phyloP scores from a whole-genome alignment of 2,329 filamentous ascomycete genomes.

The Claviceps purpurea region DNA sequence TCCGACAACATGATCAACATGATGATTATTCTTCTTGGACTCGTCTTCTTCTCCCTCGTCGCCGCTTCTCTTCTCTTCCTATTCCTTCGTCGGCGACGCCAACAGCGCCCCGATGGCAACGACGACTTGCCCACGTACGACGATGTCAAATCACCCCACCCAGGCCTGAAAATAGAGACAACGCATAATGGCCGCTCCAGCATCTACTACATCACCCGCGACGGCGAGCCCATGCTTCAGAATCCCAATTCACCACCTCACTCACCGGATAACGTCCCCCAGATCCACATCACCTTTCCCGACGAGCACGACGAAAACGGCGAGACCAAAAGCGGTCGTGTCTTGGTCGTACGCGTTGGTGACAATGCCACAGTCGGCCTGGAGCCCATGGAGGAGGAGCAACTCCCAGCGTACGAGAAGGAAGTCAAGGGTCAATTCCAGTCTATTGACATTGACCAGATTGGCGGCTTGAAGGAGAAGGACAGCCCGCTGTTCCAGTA shows the following conservation, averaged over 20 bases:
- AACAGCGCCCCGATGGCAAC: constrained; percentile 29
- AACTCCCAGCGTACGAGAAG: constrained; percentile 80
- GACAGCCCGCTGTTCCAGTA: constrained; percentile 32
- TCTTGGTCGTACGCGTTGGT: constrained; percentile 83
- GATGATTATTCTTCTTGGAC: constrained; percentile 63
- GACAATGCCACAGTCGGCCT: constrained; percentile 76
- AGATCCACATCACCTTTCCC: constrained; percentile 97
- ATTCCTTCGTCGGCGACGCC: constrained; percentile 50
- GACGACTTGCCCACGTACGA: constrained; percentile 58
- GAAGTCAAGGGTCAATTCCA: constrained; percentile 70
- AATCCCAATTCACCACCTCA: constrained; percentile 63
- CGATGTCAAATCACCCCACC: constrained; percentile 39
- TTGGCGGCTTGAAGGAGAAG: constrained; percentile 92
- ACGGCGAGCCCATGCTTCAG: constrained; percentile 60
- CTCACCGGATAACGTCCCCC: constrained; percentile 72
- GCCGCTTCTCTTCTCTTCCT: constrained; percentile 56
- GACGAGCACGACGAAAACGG: constrained; percentile 84
- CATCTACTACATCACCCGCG: constrained; percentile 66
- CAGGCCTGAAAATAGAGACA: constrained; percentile 45
- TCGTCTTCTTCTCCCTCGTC: constrained; percentile 60
- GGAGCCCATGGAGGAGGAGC: constrained; percentile 69
- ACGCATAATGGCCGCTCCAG: constrained; percentile 46
- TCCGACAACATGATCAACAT: constrained; percentile 58
- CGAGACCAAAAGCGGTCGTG: constrained; percentile 68
- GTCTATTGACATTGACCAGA: constrained; percentile 85